Percentiles rank a stretch among this genome's conserved stretches.
Evolutionary conservation across 139 green algal species (phyloP).

Genomic region (Chlamydomonas sp.): DNA sequence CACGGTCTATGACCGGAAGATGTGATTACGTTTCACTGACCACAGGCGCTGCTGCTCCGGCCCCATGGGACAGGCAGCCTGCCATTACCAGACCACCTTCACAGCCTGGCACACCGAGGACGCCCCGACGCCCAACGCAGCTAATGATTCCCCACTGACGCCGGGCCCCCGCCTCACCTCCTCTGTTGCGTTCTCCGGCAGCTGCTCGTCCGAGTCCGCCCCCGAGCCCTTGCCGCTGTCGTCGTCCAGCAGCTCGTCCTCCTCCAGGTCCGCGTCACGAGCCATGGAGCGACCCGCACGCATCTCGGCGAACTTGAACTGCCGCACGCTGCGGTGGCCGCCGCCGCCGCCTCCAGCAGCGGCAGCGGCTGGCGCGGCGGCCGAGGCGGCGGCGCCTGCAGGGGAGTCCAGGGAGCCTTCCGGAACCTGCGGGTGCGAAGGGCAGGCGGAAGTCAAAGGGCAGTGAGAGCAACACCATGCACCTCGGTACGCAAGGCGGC

Average conservation of each 20-base stretch:
- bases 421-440: too few species aligned
- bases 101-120: neutral
- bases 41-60: too few species aligned
- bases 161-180: neutral
- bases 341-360: too few species aligned
- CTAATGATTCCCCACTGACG: neutral
- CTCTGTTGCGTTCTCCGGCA: constrained; percentile 7
- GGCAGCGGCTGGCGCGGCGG: neutral
- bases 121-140: neutral
- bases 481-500: neutral
- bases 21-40: too few species aligned
- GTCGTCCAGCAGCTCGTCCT: neutral
- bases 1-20: too few species aligned
- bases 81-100: too few species aligned
- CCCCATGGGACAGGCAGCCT: too few species aligned
- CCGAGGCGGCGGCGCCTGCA: neutral
- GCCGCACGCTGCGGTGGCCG: neutral
- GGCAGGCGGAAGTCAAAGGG: too few species aligned
- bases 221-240: neutral
- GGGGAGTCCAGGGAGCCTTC: too few species aligned
- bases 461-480: too few species aligned
- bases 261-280: constrained; percentile 2
- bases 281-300: neutral
- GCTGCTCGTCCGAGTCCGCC: neutral
- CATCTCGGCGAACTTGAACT: constrained; percentile 32